Evolutionary conservation across 768 basidiomycete species (phyloP).

Genomic region (Termitomyces bulborhizus): DNA sequence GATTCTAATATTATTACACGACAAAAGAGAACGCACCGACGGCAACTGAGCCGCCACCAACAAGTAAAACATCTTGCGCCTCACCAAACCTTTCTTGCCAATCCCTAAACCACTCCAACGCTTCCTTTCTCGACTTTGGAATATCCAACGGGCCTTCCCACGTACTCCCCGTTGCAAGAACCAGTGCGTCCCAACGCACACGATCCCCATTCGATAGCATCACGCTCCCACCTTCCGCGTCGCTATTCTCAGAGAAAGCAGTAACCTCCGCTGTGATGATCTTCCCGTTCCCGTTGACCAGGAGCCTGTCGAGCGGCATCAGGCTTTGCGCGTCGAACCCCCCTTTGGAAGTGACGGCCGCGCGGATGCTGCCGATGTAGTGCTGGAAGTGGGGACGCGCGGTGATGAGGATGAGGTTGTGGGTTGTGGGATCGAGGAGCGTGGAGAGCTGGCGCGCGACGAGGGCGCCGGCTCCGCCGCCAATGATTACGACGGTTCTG

Average conservation of each 20-base stretch:
- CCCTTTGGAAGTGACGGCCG: conserved; percentile 39
- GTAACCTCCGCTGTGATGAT: conserved; percentile 35
- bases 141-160: conserved; percentile 47
- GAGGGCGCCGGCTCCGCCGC: conserved; percentile 50
- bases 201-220: conserved; percentile 43
- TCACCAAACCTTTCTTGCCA: conserved; percentile 28
- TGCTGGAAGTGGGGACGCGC: conserved; percentile 42
- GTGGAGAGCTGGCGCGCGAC: conserved; percentile 41
- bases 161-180: conserved; percentile 51
- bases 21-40: conserved; percentile 25
- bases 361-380: conserved; percentile 44
- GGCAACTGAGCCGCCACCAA: conserved; percentile 52
- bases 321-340: conserved; percentile 37
- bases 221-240: conserved; percentile 36
- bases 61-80: conserved; percentile 41
- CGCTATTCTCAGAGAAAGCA: conserved; percentile 20
- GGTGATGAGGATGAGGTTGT: conserved; percentile 50
- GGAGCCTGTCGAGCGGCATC: conserved; percentile 47
- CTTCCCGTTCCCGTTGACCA: conserved; percentile 38
- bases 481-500: conserved; percentile 31
- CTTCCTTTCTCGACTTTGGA: conserved; percentile 26
- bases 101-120: conserved; percentile 17
- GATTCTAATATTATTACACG: too few relatives aligned
- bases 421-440: conserved; percentile 38
- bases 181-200: conserved; percentile 47